phyloP scores from a whole-genome alignment of 768 basidiomycete species.

The Macrolepiota albuminosa region DNA sequence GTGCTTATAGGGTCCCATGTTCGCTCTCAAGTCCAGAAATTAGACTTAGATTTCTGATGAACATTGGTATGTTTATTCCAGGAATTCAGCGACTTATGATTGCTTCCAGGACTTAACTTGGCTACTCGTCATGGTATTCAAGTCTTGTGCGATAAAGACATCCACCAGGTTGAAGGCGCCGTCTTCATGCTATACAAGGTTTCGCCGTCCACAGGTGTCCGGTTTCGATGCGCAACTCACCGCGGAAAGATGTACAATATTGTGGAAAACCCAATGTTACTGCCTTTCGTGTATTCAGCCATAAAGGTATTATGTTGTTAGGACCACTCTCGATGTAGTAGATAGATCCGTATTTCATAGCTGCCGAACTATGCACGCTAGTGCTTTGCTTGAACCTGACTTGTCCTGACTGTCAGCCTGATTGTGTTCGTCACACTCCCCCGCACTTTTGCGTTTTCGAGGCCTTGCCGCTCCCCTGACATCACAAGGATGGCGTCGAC shows the following conservation, averaged over 20 bases:
- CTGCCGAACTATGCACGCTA: background rate
- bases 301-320: background rate
- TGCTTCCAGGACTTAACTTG: background rate
- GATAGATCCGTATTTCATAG: background rate
- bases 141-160: background rate
- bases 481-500: constrained; percentile 61
- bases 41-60: background rate
- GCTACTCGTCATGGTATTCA: background rate
- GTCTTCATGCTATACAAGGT: background rate
- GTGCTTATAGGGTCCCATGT: too few relatives aligned
- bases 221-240: too few relatives aligned
- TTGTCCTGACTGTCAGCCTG: constrained; percentile 5
- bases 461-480: constrained; percentile 16
- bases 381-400: constrained; percentile 11
- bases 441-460: constrained; percentile 14
- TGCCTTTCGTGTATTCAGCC: background rate
- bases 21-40: too few relatives aligned
- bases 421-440: constrained; percentile 13
- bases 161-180: background rate
- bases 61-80: background rate
- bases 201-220: background rate
- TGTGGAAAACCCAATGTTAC: background rate
- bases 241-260: background rate
- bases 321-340: background rate
- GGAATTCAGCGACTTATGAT: background rate